Conservation (phyloP, 2,329 filamentous ascomycete species). For the Trichoderma sp. region DNA sequence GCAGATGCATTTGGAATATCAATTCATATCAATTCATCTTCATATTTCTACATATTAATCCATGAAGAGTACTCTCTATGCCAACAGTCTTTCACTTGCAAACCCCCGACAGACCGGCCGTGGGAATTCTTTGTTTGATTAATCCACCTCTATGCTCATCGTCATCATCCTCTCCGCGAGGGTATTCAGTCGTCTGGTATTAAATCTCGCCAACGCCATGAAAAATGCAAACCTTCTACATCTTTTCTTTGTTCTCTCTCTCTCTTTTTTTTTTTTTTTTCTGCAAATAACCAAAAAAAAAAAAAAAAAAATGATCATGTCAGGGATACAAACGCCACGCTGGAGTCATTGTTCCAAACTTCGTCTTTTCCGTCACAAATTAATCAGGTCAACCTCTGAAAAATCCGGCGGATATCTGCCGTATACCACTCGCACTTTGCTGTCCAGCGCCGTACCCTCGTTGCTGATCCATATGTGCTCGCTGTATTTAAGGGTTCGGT, state of each 20-base stretch:
- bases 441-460: slow-evolving; percentile 83
- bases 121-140: not conserved
- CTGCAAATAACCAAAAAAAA: not conserved
- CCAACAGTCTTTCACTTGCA: not conserved
- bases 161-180: not conserved
- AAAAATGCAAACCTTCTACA: not conserved
- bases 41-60: not conserved
- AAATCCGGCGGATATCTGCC: slow-evolving; percentile 85
- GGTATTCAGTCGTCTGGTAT: not conserved
- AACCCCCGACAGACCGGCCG: not conserved
- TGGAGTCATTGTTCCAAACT: not conserved
- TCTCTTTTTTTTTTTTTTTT: not conserved
- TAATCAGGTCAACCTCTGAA: slow-evolving; percentile 82
- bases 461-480: slow-evolving; percentile 90
- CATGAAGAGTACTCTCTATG: not conserved
- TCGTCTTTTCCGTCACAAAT: slow-evolving; percentile 49
- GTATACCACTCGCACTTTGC: slow-evolving; percentile 78
- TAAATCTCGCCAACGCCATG: slow-evolving; percentile 2
- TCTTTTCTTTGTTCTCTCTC: not conserved
- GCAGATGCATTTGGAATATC: not conserved
- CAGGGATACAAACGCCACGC: slow-evolving; percentile 6
- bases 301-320: not conserved
- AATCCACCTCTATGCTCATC: not conserved
- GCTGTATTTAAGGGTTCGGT: slow-evolving; percentile 70
- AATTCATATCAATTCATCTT: not conserved